Evolutionary conservation across 768 basidiomycete species (phyloP), one percentile per base, ranked within the genome.

Genomic region (Trametes coccinea): DNA sequence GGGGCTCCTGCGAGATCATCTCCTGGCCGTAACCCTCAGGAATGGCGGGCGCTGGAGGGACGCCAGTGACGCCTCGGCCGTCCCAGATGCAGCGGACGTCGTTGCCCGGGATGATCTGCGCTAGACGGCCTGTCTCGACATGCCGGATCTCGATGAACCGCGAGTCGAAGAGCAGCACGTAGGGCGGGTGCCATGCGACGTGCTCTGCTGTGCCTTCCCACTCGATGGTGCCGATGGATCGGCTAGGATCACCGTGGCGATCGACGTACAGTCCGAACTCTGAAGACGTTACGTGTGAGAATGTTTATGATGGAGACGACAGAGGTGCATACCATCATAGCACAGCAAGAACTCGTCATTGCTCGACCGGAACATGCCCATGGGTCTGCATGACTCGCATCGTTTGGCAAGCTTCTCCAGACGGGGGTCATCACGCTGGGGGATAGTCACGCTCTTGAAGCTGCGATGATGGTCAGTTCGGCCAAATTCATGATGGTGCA

Each of bases 241-340:
- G 85, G 66, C 86, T 90, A 1, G 92, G 92, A 57, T 89, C 86
- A n/a, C 95, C 95, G 60, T 94, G 92, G 40, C 92, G 87, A 73
- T 95, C 87, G 31, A 97, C 94, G 68, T 92, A 96, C 41, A 97
- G 81, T 10, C 94, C 95, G 62, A 97, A 95, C 73, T 94, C 92
- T 92, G 45, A 6, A 43, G 27, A 13, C 14, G 5, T 8, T 45
- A 5, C 10, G 5, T 10, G 30, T 49, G 11, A 49, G 48, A 5
- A 16, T 3, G 5, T 30, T 0, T 30, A 49, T 2, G 29, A 31
- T 14, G 4, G 8, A 31, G 8, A 49, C 2, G 33, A 7, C 14
- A 37, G 1, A 68, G 22, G 22, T 22, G 22, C 82, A 56, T 67
- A 93, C 93, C 90, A 72, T 92, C 86, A 67, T 95, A 96, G 72